Conservation (phyloP, 495 filamentous ascomycete species). For the Oidiodendron maius region DNA sequence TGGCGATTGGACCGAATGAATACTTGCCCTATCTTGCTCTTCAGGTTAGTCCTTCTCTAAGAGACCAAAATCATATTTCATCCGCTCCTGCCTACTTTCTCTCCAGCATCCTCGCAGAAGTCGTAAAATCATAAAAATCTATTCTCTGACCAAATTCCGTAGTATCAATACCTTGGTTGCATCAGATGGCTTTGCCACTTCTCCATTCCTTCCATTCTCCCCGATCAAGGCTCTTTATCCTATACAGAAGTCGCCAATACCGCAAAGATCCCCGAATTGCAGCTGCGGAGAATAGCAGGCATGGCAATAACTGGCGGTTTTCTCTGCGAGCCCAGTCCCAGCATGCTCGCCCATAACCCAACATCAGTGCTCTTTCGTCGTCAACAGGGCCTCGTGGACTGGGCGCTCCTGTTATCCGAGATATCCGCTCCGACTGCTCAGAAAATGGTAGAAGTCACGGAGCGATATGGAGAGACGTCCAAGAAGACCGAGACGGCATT, state of each 20-base stretch:
- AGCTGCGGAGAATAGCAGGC: neutral
- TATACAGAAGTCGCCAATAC: neutral
- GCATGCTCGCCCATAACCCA: slow-evolving; percentile 23
- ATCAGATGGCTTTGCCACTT: neutral
- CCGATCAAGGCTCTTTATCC: neutral
- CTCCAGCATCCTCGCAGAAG: too few relatives aligned
- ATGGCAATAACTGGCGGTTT: slow-evolving; percentile 8
- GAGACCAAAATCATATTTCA: too few relatives aligned
- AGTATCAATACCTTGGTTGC: neutral
- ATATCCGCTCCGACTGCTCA: neutral
- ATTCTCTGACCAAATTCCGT: too few relatives aligned
- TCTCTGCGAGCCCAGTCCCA: slow-evolving; percentile 21
- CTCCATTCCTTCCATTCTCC: neutral
- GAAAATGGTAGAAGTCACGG: neutral
- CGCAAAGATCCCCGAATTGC: neutral
- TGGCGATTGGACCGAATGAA: neutral
- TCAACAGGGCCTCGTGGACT: neutral
- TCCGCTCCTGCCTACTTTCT: too few relatives aligned
- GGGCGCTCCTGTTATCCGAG: neutral
- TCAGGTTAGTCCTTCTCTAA: too few relatives aligned
- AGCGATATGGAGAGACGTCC: neutral
- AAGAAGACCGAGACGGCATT: neutral
- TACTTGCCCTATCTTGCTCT: neutral
- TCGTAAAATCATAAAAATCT: too few relatives aligned
- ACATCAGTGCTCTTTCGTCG: neutral